phyloP scores from a whole-genome alignment of 2,329 filamentous ascomycete species.

The Furcasterigmium furcatum region DNA sequence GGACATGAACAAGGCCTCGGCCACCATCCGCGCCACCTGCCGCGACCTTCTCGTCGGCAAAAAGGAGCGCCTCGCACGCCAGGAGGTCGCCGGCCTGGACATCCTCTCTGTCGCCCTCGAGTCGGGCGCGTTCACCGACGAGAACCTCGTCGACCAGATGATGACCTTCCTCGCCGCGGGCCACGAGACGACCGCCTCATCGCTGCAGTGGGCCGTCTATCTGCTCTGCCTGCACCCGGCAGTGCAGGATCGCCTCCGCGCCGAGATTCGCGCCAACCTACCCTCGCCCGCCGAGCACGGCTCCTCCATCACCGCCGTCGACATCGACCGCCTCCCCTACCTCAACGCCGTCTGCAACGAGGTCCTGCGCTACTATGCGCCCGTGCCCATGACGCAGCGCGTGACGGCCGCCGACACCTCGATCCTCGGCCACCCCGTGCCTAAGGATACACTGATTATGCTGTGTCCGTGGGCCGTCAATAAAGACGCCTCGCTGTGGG shows the following conservation, averaged over 20 bases:
- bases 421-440: slow-evolving; percentile 63
- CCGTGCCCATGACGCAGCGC: slow-evolving; percentile 70
- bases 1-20: slow-evolving; percentile 55
- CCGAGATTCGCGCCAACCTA: slow-evolving; percentile 62
- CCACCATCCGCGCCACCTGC: slow-evolving; percentile 63
- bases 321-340: slow-evolving; percentile 74
- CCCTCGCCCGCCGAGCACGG: slow-evolving; percentile 39
- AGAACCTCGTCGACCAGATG: slow-evolving; percentile 80
- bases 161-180: slow-evolving; percentile 87
- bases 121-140: slow-evolving; percentile 72
- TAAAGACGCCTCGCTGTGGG: slow-evolving; percentile 68
- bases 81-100: slow-evolving; percentile 56
- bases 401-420: slow-evolving; percentile 61
- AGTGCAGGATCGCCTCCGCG: slow-evolving; percentile 63
- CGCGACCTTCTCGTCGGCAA: slow-evolving; percentile 68
- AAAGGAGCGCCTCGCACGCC: slow-evolving; percentile 47
- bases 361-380: slow-evolving; percentile 68
- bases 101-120: slow-evolving; percentile 79
- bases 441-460: slow-evolving; percentile 67
- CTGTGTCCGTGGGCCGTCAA: slow-evolving; percentile 68
- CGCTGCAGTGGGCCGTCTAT: slow-evolving; percentile 76
- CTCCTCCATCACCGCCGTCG: slow-evolving; percentile 41
- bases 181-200: slow-evolving; percentile 75
- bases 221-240: slow-evolving; percentile 63
- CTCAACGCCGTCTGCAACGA: slow-evolving; percentile 78